Evolutionary conservation across 371 early-diverging fungal genomes (phyloP), one percentile per base, ranked within the genome.

Genomic region (Syncephalastrum monosporum): DNA sequence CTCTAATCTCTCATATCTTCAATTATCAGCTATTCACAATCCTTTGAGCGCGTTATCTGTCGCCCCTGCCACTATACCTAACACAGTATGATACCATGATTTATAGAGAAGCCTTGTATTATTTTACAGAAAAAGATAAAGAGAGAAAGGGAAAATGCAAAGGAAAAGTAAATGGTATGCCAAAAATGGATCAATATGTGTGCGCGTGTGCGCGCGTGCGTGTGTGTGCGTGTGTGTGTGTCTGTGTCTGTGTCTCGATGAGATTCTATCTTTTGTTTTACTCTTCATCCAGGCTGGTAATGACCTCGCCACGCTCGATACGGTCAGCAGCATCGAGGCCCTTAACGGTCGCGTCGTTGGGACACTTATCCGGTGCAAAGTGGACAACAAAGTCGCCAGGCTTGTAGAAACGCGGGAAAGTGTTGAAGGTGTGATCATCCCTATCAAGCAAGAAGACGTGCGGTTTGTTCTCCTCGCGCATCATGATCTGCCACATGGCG

Each of bases 321-420:
- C 53, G 49, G 21, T 69, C 43, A n/a, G 73, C 69, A 21, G 66
- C 65, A 21, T 59, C 63, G 29, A 84, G 65, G 3, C 83, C 87
- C 19, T 74, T 65, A 16, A 87, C 41, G 0, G 83, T 82, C n/a
- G 78, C 79, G 25, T 70, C 71, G 25, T 74, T 72, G 14, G 87
- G 85, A 55, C 87, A 87, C 48, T 76, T 79, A 49, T 81, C 84
- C 2, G 84, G 84, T 0, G 87, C 83, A 67, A 77, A 84, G 57
- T 87, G 87, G 24, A 87, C 77, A 42, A 87, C 69, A 60, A 87
- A 87, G 53, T 85, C 81, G 16, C 81, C 83, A 16, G 73, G 63
- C 19, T 64, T 47, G 58, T 85, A 87, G 14, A 55, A 60, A 13
- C 53, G 55, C 0, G 87, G 84, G 60, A 85, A 79, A 1, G 85